These are phyloP conservation scores for Fraxinus velutina DNA, from an alignment of 305 asterid species.

Conservation along the genomic window DNA sequence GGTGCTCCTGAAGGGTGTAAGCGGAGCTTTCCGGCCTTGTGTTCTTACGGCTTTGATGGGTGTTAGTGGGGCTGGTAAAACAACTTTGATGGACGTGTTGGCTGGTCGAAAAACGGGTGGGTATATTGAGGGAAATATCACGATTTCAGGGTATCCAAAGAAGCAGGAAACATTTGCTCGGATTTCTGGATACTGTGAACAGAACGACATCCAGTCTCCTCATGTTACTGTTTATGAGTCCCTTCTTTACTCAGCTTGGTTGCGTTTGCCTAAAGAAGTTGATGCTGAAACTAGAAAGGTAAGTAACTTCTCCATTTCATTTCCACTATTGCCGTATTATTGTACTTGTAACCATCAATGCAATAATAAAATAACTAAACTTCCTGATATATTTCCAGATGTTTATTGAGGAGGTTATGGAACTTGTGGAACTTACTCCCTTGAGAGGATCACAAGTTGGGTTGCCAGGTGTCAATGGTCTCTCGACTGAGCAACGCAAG, in stretches of 20 bases:
- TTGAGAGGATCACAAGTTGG: conserved; percentile 55
- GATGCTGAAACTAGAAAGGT: conserved; percentile 48
- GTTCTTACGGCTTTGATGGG: conserved; percentile 88
- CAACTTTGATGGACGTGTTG: conserved; percentile 76
- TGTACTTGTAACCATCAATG: neutral
- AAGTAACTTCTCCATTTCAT: neutral
- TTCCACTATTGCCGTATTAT: too few species aligned
- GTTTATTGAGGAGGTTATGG: conserved; percentile 71
- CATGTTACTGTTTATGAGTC: conserved; percentile 67
- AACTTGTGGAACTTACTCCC: conserved; percentile 59
- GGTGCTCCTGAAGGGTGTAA: conserved; percentile 56
- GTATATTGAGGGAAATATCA: conserved; percentile 57
- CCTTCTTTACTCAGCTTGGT: conserved; percentile 65
- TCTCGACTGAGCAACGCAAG: conserved; percentile 72
- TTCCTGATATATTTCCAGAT: conserved; percentile 31
- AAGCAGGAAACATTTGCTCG: conserved; percentile 70
- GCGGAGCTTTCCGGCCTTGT: conserved; percentile 80
- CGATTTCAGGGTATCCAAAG: conserved; percentile 64
- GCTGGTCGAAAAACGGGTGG: conserved; percentile 90
- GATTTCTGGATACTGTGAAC: conserved; percentile 75
- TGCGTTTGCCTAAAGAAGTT: conserved; percentile 52
- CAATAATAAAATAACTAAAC: neutral
- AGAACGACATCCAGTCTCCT: conserved; percentile 76
- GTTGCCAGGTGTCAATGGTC: conserved; percentile 61
- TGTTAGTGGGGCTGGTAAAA: conserved; percentile 90